Evolutionary conservation across 192 early-diverging fungal species (phyloP), one percentile per base, ranked within the genome.

Genomic region (Chytriomyces confervae): DNA sequence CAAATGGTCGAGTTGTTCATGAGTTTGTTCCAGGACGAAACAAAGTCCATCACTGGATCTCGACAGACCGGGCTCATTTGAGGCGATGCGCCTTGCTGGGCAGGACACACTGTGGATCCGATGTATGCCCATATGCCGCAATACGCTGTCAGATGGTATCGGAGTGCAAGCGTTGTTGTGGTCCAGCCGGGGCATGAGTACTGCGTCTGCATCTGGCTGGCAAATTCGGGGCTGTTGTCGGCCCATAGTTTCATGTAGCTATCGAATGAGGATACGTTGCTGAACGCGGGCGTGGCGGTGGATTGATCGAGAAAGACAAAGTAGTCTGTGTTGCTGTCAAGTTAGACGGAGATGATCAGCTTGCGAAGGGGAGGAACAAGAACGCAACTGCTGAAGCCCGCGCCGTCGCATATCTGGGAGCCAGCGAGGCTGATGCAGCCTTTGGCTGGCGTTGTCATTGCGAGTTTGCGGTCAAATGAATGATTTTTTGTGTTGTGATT

Each of bases 181-280:
- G 23, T 69, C 78, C 67, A 84, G 16, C 49, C 61, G 13, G 83
- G 72, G 72, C 83, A 84, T 6, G 60, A 50, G 49, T 69, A 78
- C 5, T 44, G 16, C 9, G 46, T 65, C 11, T 36, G 23, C 71
- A 84, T 80, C 8, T 60, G 44, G 48, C 63, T 50, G 20, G 47
- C 27, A 60, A 78, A 80, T 9, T 50, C 16, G 9, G 79, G 36
- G 27, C 24, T 61, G 71, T 24, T 64, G 77, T 77, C 82, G 76
- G 46, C 53, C 77, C 73, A 72, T 5, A 45, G 50, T 8, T 11
- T 13, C 47, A 84, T 69, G 68, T 84, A 80, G 2, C 48, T 27
- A 43, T 84, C 79, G 63, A 84, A 84, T 16, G 79, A 66, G 51
- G 79, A 57, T 20, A 57, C 53, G 29, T 36, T 36, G 53, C 11